Conservation (phyloP, 2,329 filamentous ascomycete species). For the Aspergillus sp. region DNA sequence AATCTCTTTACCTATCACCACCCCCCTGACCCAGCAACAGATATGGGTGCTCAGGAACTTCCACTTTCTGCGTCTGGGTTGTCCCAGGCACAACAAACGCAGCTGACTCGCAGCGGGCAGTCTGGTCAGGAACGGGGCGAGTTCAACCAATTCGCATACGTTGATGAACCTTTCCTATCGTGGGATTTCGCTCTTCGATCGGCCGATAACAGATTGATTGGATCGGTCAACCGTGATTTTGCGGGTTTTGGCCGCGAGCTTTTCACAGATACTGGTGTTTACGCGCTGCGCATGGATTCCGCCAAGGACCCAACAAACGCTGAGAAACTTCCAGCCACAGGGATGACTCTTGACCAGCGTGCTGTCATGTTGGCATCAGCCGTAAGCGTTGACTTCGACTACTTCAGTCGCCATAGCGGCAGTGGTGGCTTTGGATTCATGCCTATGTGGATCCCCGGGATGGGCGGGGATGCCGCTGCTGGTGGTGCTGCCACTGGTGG, state of each 20-base stretch:
- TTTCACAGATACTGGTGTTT: constrained; percentile 59
- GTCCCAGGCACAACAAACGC: constrained; percentile 42
- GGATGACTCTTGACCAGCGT: constrained; percentile 58
- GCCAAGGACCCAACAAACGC: constrained; percentile 31
- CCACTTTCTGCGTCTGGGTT: constrained; percentile 40
- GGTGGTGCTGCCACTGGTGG: constrained; percentile 30
- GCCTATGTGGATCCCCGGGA: constrained; percentile 45
- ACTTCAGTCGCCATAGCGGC: constrained; percentile 54
- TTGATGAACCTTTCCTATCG: constrained; percentile 55
- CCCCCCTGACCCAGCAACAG: constrained; percentile 28
- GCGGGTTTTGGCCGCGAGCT: constrained; percentile 54
- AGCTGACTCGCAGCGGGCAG: constrained; percentile 23
- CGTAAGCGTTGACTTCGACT: constrained; percentile 59
- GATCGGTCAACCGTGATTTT: constrained; percentile 58
- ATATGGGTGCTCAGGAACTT: constrained; percentile 32
- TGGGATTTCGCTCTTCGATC: constrained; percentile 56
- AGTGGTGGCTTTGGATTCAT: constrained; percentile 42
- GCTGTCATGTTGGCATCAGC: constrained; percentile 60
- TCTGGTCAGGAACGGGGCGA: constrained; percentile 30
- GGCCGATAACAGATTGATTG: constrained; percentile 44
- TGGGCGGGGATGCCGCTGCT: constrained; percentile 34
- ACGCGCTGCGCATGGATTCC: constrained; percentile 57
- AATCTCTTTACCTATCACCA: constrained; percentile 54
- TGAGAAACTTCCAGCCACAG: constrained; percentile 24
- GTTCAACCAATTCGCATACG: constrained; percentile 54